Evolutionary conservation across 805 yeast species (phyloP), one percentile per base, ranked within the genome.

Genomic region (Candida parachauliodes): DNA sequence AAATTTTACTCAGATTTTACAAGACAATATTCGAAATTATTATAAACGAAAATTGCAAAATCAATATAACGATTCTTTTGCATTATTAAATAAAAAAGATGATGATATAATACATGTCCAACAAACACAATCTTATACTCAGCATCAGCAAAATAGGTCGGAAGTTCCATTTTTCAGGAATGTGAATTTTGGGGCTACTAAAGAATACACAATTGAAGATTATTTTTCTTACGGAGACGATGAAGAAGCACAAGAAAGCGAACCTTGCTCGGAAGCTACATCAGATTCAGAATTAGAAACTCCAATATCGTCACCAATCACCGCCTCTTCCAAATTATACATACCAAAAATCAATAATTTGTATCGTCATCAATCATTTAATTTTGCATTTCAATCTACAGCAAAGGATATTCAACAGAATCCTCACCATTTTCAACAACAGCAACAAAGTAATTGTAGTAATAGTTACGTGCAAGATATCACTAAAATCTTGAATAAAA

Each of bases 21-120:
- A 65, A 39, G 73, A 65, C 27, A 65, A 63, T 39, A 51, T 67
- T 32, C 53, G 63, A 25, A 51, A 52, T 20, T 60, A 62, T 42
- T 61, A 64, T 35, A 44, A 59, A 9, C 44, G 41, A 11, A 41
- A 47, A 19, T 49, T 52, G 33, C 52, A 49, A 39, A 50, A 52
- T 28, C 65, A 57, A n/a, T 54, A 59, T 37, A 50, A 61, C 42
- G 58, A 61, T 30, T 55, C 62, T 29, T 62, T 63, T 48, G 53
- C 64, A 20, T 46, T 56, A 28, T 51, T 63, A 33, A 58, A 57
- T 40, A 46, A 45, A 21, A 41, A 43, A 7, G 22, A 18, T 17
- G 37, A 34, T 9, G 15, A 15, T 30, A 48, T 30, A 25, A 19
- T 27, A 21, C 20, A n/a, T 16, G 28, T 20, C 14, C 16, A 9